phyloP scores from a whole-genome alignment of 768 basidiomycete species.

The Hydnomerulius pinastri region DNA sequence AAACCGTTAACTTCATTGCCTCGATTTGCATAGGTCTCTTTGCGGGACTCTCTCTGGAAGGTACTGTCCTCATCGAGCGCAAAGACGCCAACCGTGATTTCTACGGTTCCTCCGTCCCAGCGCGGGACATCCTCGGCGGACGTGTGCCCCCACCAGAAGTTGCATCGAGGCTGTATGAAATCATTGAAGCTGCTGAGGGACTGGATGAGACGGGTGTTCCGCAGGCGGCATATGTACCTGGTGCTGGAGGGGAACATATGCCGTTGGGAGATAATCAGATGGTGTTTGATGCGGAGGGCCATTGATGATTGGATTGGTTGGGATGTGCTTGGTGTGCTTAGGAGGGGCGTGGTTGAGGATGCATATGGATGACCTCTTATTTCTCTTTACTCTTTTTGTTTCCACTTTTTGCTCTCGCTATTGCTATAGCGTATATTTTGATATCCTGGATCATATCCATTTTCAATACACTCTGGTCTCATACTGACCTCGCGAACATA shows the following conservation, averaged over 20 bases:
- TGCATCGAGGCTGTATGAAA: constrained; percentile 88
- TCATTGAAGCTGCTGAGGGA: constrained; percentile 95
- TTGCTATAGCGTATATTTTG: not conserved
- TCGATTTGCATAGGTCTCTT: constrained; percentile 68
- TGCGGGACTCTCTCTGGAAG: constrained; percentile 92
- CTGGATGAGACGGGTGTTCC: constrained; percentile 85
- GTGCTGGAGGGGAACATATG: constrained; percentile 59
- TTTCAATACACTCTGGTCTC: not conserved
- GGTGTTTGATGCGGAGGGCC: constrained; percentile 76
- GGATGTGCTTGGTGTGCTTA: not conserved
- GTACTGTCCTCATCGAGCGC: constrained; percentile 90
- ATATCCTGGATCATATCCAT: constrained; percentile 14
- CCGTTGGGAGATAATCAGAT: constrained; percentile 47
- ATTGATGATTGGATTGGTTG: constrained; percentile 9
- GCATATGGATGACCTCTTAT: not conserved
- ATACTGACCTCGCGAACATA: not conserved
- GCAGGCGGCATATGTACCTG: constrained; percentile 77
- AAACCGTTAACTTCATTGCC: no score
- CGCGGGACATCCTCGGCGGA: constrained; percentile 88
- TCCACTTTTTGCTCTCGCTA: not conserved
- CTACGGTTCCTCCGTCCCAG: constrained; percentile 89
- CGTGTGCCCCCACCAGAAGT: constrained; percentile 98
- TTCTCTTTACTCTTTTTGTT: not conserved
- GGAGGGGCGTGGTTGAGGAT: not conserved
- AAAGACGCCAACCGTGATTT: constrained; percentile 97